Evolutionary conservation across 2,329 filamentous ascomycete genomes (phyloP), one percentile per base, ranked within the genome.

Genomic region (Aspergillus fijiensis): DNA sequence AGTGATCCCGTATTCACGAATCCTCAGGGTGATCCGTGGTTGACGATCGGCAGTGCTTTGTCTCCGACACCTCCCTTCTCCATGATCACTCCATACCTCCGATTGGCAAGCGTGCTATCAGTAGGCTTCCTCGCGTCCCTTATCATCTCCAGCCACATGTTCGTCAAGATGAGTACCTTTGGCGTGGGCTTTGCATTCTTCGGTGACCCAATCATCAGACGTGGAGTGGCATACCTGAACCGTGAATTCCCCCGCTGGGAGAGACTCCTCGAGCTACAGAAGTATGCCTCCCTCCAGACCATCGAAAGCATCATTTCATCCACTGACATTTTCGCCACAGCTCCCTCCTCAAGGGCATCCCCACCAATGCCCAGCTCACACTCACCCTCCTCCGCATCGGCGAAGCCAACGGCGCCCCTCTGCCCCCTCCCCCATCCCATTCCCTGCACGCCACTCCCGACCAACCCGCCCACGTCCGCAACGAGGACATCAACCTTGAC

Each of bases 301-400:
- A 12, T 25, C 10, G 3, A 19, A 7, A 14, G 3, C 9, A 19
- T 2, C 29, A 49, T 7, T 2, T 5, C 23, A 29, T 57, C 39
- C 7, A 29, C 65, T 73, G 57, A 75, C 57, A 14, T 35, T 48
- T 16, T 11, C n/a, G 4, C 2, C 48, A n/a, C 53, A 81, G 79
- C 64, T 91, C 89, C 0, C 72, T 95, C 1, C 84, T 96, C 54
- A 91, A 89, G 70, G 90, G 91, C 2, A 87, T 95, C 0, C 92
- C 92, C 0, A 96, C 91, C 1, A 95, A 96, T 70, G 90, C 91
- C 3, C 92, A 96, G 70, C 84, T 96, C 19, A 87, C 91, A 0
- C 79, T 96, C 29, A 96, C 91, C 0, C 82, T 96, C 1, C 85
- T 96, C 11, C 89, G 92, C 5, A 87, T 94, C 31, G 91, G 91